Base-by-base conservation (phyloP, 257 asterid species). In the Asclepias syriaca region DNA sequence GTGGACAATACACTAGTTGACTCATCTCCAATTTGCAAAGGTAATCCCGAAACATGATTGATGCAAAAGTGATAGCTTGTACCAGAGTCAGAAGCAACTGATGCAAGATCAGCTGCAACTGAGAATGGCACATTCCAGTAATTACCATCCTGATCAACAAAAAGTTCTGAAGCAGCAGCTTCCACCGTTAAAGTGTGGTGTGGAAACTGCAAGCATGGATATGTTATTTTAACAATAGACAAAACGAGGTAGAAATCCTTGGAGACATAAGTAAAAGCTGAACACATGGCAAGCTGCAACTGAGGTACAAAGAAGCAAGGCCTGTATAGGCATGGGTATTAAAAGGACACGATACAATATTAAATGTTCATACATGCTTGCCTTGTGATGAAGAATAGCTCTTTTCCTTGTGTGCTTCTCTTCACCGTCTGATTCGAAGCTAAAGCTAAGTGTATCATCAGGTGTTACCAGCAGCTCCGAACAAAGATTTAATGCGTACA, bases 311-410 rank as follows among this genome's bases (percentile, higher is more conserved):
- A 46, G 73, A 50, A 49, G 39, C 32, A 74, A 2, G 24, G 19
- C 22, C 48, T 50, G 24, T 32, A 39, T 19, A 50, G 49, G 48
- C 48, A 46, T 22, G 15, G 22, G 46, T 16, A 27, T 5, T 13
- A 37, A 53, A 37, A 15, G n/a, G 1, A 14, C 4, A 34, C 5
- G 39, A 34, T 61, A 32, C 16, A 4, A 6, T 61, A 61, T 15
- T 61, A 43, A 50, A 7, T 19, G 27, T 51, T 72, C 84, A 72
- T 82, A 80, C 85, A 81, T 50, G 83, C 92, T 87, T 89, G 91
- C 96, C 97, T 89, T 88, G 87, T 92, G 97, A 77, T 85, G 95
- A 74, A 89, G 80, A 66, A 88, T 77, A 24, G 96, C 96, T 84
- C 85, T 92, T 76, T 78, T 88, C 69, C 93, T 82, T 1, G 80